phyloP scores from a whole-genome alignment of 179 eudicot species.

The Carnegiea gigantea region DNA sequence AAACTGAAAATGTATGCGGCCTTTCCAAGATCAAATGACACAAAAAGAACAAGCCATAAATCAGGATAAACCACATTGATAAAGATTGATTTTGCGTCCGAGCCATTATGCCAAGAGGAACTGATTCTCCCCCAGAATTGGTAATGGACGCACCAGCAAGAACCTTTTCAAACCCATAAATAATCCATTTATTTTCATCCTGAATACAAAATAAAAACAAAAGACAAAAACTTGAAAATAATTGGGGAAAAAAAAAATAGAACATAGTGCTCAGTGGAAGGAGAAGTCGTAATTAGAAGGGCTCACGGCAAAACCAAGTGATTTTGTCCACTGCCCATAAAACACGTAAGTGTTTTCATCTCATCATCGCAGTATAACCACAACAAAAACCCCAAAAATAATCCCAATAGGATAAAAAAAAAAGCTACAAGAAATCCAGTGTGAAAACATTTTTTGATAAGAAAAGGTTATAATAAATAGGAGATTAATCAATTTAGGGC shows the following conservation, averaged over 20 bases:
- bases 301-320: constrained; percentile 2
- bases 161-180: too few relatives aligned
- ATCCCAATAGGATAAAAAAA: too few relatives aligned
- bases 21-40: constrained; percentile 65
- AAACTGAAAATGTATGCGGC: constrained; percentile 32
- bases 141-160: constrained; percentile 43
- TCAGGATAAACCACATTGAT: constrained; percentile 58
- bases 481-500: constrained; percentile 4
- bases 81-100: constrained; percentile 40
- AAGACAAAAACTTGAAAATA: not conserved
- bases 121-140: constrained; percentile 52
- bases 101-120: constrained; percentile 71
- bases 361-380: constrained; percentile 39
- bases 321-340: constrained; percentile 6
- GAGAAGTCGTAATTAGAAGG: constrained; percentile 1
- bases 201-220: too few relatives aligned
- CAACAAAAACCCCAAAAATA: not conserved
- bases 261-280: constrained; percentile 8
- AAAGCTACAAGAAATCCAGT: not conserved
- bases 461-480: not conserved
- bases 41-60: constrained; percentile 30
- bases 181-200: not conserved
- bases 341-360: constrained; percentile 11
- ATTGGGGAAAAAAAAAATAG: not conserved
- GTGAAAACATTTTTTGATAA: too few relatives aligned